Percentiles rank a stretch among this genome's conserved stretches.
Conservation (phyloP, 257 asterid genomes). For the Lantana camara region DNA sequence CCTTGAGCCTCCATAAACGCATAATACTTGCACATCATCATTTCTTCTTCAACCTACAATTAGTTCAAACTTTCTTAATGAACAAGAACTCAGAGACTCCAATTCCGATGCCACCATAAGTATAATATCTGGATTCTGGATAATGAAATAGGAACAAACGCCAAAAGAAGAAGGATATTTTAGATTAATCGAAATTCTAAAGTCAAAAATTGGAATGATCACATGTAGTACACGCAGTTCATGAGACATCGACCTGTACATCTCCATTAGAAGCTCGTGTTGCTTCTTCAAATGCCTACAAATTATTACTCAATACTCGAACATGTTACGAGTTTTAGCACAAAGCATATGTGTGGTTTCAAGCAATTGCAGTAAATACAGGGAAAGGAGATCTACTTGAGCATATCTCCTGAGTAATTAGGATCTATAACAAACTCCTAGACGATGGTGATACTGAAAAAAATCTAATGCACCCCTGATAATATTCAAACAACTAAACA, state of each 20-base stretch:
- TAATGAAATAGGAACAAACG: background rate
- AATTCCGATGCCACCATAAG: background rate
- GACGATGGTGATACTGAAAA: background rate
- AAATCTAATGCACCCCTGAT: background rate
- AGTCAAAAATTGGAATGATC: constrained; percentile 6
- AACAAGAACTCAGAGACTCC: constrained; percentile 6
- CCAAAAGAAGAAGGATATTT: background rate
- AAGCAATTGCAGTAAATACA: background rate
- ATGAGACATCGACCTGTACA: constrained; percentile 66
- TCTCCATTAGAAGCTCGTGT: constrained; percentile 62
- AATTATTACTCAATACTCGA: constrained; percentile 12
- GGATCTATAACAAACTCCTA: constrained; percentile 50
- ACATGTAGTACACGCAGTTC: constrained; percentile 88
- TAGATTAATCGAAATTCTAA: background rate
- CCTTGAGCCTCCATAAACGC: constrained; percentile 78
- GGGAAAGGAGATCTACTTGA: constrained; percentile 36
- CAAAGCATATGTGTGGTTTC: background rate
- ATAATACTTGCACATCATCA: constrained; percentile 89
- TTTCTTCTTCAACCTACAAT: constrained; percentile 86
- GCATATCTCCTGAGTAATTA: constrained; percentile 50
- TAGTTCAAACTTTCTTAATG: background rate
- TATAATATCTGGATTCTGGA: background rate
- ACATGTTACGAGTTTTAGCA: background rate
- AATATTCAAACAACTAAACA: background rate
- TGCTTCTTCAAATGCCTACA: constrained; percentile 87